Evolutionary conservation across 768 basidiomycete genomes (phyloP).

Genomic region (Mycena epipterygia): DNA sequence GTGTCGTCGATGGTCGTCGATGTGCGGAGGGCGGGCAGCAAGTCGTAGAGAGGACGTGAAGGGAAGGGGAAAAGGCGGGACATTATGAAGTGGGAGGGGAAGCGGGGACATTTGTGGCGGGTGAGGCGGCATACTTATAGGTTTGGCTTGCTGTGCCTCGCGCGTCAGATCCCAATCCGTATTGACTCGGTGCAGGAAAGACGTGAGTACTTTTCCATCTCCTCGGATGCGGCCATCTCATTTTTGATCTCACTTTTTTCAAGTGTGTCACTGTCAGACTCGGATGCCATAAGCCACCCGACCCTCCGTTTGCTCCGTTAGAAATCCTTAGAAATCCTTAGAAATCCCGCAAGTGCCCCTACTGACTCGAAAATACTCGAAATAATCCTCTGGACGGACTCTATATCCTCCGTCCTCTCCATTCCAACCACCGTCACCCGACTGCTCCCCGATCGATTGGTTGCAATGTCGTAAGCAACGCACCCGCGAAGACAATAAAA

Average conservation of each 20-base stretch:
- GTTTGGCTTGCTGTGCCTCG: neutral
- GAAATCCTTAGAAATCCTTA: no score
- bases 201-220: no score
- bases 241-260: no score
- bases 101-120: neutral
- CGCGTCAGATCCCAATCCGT: no score
- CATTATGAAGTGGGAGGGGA: constrained; percentile 10
- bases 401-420: neutral
- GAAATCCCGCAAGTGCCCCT: no score
- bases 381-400: neutral
- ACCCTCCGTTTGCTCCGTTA: no score
- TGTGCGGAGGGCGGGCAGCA: neutral
- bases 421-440: neutral
- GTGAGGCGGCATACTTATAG: neutral
- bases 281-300: no score
- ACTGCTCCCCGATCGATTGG: no score
- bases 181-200: no score
- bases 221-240: no score
- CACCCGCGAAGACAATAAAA: constrained; percentile 22
- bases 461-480: neutral
- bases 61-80: neutral
- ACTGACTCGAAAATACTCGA: no score
- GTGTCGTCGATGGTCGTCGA: constrained; percentile 11
- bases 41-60: neutral
- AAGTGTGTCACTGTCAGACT: no score